phyloP scores from a whole-genome alignment of 148 eudicot genomes.

The Cornus kousa region DNA sequence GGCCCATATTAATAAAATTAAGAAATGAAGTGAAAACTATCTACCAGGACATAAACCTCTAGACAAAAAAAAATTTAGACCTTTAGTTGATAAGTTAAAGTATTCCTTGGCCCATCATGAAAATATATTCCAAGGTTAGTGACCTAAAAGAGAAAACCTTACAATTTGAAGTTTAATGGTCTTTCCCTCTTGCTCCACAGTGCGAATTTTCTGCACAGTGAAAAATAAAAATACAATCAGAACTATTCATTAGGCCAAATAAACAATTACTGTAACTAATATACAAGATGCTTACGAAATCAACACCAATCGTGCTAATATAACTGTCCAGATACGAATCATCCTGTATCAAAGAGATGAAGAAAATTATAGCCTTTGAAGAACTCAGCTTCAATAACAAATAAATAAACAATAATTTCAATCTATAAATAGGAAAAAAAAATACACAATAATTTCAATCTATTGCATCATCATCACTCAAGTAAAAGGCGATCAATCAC shows the following conservation, averaged over 20 bases:
- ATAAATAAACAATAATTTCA: background rate
- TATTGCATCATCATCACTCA: too few species aligned
- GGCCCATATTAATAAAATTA: too few species aligned
- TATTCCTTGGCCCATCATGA: too few species aligned
- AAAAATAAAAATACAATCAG: background rate
- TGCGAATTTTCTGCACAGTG: constrained; percentile 10
- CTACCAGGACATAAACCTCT: background rate
- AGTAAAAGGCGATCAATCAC: background rate
- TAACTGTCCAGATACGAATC: constrained; percentile 36
- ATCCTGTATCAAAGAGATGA: constrained; percentile 22
- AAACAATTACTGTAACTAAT: too few species aligned
- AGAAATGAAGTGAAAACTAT: background rate
- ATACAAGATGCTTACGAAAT: constrained; percentile 22
- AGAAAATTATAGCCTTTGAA: background rate
- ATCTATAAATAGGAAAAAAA: too few species aligned
- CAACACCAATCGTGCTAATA: constrained; percentile 39
- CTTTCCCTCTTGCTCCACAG: constrained; percentile 21
- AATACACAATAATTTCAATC: too few species aligned
- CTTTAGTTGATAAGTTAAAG: background rate
- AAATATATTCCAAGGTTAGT: background rate
- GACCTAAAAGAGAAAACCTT: background rate
- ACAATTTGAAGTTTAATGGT: constrained; percentile 27
- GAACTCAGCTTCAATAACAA: background rate
- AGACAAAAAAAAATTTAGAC: background rate
- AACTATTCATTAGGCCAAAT: background rate